These are phyloP conservation scores for Trichocladium uniseriatum DNA, from an alignment of 495 filamentous ascomycete species.

Conservation along the genomic window DNA sequence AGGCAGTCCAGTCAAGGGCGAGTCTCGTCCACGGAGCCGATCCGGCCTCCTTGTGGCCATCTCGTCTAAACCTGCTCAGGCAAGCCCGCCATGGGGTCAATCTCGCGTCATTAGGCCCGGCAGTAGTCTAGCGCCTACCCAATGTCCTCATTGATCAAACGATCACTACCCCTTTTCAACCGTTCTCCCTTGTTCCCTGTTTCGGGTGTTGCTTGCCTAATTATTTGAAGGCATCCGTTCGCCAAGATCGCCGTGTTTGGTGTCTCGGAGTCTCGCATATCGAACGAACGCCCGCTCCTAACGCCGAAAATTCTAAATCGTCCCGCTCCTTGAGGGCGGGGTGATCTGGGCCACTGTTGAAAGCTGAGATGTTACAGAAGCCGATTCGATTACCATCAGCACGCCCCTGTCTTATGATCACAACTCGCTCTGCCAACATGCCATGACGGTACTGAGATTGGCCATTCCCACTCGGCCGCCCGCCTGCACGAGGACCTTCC, in stretches of 20 bases:
- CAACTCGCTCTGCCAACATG: slow-evolving; percentile 23
- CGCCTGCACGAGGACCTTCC: slow-evolving; percentile 7
- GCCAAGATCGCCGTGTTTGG: slow-evolving; percentile 1
- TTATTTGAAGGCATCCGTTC: slow-evolving; percentile 3
- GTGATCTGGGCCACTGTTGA: slow-evolving; percentile 4
- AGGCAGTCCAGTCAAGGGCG: too few species aligned
- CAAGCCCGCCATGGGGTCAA: too few species aligned
- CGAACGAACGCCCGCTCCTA: too few species aligned
- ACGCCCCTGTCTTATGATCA: not conserved
- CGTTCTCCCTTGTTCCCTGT: slow-evolving; percentile 7
- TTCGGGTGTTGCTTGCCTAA: slow-evolving; percentile 9
- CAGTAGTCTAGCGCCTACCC: too few species aligned
- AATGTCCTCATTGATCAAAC: not conserved
- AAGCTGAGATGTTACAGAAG: slow-evolving; percentile 3
- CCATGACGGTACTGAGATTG: slow-evolving; percentile 15
- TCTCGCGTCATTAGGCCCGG: too few species aligned
- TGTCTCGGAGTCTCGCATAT: slow-evolving; percentile 8
- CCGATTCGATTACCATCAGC: not conserved
- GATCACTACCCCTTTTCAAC: not conserved
- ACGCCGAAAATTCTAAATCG: slow-evolving; percentile 7
- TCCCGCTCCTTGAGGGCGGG: slow-evolving; percentile 9
- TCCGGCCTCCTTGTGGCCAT: too few species aligned
- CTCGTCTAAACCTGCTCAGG: too few species aligned
- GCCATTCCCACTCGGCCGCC: not conserved
- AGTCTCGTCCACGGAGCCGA: too few species aligned